A percentile compares a stretch with the other conserved stretches of the same genome.
phyloP scores from a whole-genome alignment of 179 eudicot species.

The Spergularia azorica region DNA sequence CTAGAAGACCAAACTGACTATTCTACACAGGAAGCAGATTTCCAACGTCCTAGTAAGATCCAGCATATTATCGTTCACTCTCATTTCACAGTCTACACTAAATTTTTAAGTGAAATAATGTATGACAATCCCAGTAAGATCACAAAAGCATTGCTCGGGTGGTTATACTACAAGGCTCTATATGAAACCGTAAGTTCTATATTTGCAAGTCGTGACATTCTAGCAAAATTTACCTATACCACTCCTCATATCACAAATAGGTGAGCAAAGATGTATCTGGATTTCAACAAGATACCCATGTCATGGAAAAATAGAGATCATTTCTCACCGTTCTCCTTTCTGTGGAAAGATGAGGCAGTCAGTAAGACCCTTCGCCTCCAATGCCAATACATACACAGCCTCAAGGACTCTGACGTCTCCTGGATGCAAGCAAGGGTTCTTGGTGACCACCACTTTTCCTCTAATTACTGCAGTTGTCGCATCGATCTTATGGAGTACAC shows the following conservation, averaged over 20 bases:
- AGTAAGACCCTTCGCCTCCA: conserved; percentile 62
- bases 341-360: conserved; percentile 95
- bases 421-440: conserved; percentile 95
- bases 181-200: background rate
- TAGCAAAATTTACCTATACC: no score
- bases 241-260: background rate
- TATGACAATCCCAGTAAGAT: no score
- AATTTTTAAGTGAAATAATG: no score
- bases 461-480: conserved; percentile 58
- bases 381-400: conserved; percentile 69
- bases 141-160: background rate
- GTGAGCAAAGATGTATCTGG: conserved; percentile 1
- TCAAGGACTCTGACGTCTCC: conserved; percentile 96
- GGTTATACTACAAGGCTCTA: background rate
- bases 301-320: background rate
- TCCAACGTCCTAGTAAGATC: no score
- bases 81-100: no score
- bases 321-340: conserved; percentile 76
- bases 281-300: background rate
- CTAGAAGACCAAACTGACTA: no score
- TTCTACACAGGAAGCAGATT: no score
- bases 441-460: conserved; percentile 89
- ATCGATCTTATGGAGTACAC: conserved; percentile 60
- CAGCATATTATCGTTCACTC: no score
- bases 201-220: background rate